phyloP scores from a whole-genome alignment of 306 rosid species.

The Pyrus communis region DNA sequence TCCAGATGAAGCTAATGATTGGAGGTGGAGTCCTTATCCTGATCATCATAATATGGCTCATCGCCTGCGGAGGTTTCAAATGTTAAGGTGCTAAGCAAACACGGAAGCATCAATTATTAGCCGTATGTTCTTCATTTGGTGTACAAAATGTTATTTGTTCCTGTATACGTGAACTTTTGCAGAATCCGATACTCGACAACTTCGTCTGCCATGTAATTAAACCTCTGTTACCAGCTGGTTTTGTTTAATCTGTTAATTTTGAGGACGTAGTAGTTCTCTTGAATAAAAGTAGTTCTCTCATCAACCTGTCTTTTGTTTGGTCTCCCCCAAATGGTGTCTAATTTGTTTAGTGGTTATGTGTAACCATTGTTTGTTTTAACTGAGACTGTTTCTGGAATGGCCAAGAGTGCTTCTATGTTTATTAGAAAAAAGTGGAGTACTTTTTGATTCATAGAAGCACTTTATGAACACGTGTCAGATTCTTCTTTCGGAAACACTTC shows the following conservation, averaged over 20 bases:
- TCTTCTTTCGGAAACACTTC: no score
- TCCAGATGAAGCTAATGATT: constrained; percentile 83
- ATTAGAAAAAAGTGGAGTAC: no score
- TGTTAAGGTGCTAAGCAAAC: constrained; percentile 42
- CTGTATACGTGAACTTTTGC: constrained; percentile 24
- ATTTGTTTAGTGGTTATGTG: no score
- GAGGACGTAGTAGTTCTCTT: neutral
- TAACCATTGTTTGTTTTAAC: neutral
- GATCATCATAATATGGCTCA: constrained; percentile 63
- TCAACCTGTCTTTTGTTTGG: neutral
- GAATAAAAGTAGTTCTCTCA: no score
- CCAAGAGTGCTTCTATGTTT: no score
- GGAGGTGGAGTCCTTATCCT: constrained; percentile 65
- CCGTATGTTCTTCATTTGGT: constrained; percentile 23
- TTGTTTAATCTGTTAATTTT: neutral
- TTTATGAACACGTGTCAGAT: no score
- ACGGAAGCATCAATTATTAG: neutral
- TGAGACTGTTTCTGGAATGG: neutral
- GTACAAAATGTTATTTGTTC: constrained; percentile 29
- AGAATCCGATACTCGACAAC: constrained; percentile 2
- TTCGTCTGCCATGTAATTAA: constrained; percentile 28
- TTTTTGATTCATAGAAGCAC: no score
- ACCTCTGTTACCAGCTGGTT: constrained; percentile 7
- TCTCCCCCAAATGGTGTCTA: neutral
- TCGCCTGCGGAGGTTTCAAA: constrained; percentile 82